Percentiles rank a stretch among this genome's conserved stretches.
Evolutionary conservation across 2,329 filamentous ascomycete species (phyloP).

Genomic region (Neonectria sp.): DNA sequence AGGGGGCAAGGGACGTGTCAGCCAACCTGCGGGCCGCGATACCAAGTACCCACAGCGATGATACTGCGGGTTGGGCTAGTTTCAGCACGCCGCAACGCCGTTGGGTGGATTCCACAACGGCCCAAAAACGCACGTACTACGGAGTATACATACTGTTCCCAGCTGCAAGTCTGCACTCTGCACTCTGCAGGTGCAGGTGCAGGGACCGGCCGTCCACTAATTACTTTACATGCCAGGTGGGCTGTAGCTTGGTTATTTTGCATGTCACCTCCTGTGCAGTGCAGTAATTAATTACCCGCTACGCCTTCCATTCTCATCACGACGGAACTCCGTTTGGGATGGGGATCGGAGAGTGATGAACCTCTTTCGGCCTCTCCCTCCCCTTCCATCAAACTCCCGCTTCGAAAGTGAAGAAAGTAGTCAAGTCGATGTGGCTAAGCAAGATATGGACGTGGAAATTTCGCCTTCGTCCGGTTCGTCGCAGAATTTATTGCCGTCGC

Average conservation of each 20-base stretch:
- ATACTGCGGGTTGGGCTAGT: conserved; percentile 1
- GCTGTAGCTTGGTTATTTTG: background rate
- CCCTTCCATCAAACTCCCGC: too few relatives aligned
- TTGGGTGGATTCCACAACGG: background rate
- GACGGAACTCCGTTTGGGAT: background rate
- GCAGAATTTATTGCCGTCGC: conserved; percentile 20
- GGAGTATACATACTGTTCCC: too few relatives aligned
- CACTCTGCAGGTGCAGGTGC: background rate
- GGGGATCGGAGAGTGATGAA: background rate
- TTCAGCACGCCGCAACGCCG: conserved; percentile 4
- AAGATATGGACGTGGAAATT: conserved; percentile 25
- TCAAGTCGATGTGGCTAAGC: conserved; percentile 5
- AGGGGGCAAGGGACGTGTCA: conserved; percentile 1
- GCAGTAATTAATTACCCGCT: too few relatives aligned
- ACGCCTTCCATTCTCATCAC: background rate
- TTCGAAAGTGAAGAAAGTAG: background rate
- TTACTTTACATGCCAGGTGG: background rate
- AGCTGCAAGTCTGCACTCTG: too few relatives aligned
- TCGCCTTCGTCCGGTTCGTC: conserved; percentile 28
- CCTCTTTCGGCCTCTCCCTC: too few relatives aligned
- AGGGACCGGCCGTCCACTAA: background rate
- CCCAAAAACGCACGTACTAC: background rate
- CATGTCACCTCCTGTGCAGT: too few relatives aligned
- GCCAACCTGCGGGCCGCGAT: conserved; percentile 2
- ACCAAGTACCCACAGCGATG: conserved; percentile 4